Evolutionary conservation across 2,329 filamentous ascomycete genomes (phyloP), one percentile per base, ranked within the genome.

Genomic region (Cladosporium sp.): DNA sequence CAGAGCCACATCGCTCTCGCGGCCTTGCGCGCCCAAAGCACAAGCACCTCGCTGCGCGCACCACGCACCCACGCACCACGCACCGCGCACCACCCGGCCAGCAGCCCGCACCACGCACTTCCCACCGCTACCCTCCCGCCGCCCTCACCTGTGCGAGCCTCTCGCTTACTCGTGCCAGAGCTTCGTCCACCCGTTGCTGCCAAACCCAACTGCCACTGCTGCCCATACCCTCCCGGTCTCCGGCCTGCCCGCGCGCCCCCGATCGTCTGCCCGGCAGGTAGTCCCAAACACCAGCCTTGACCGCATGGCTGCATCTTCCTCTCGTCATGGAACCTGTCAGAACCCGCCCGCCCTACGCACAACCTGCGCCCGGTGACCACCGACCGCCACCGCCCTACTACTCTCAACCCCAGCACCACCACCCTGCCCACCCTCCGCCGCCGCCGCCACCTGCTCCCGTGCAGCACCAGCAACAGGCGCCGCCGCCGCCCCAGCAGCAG

Each of bases 171-270:
- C 22, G 22, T 28, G 22, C 22, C 22, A 5, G 22, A 28, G 35
- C 35, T 38, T 14, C n/a, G 35, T 38, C 35, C 35, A 35, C 34
- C n/a, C 34, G 10, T n/a, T 35, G n/a, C 34, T n/a, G 34, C 22
- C 22, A 28, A 28, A 28, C 22, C 22, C 22, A 28, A 28, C 22
- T 28, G 22, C 22, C 22, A 28, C 22, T 28, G 22, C 22, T 28
- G 22, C 22, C 22, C 22, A 28, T 28, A 28, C 22, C 28, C 22
- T 33, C 46, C 22, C 33, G 46, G 19, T 98, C 93, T 55, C 93
- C 93, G 68, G 95, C 98, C 65, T 97, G 90, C 11, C 91, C 91
- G 70, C 48, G 22, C 22, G 22, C 22, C 22, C 22, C 22, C 22
- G 22, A 28, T 28, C 22, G 22, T 51, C 48, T 43, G 38, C 41